Conservation (phyloP, 1,284 basidiomycete genomes). For the Dichomitus squalens region DNA sequence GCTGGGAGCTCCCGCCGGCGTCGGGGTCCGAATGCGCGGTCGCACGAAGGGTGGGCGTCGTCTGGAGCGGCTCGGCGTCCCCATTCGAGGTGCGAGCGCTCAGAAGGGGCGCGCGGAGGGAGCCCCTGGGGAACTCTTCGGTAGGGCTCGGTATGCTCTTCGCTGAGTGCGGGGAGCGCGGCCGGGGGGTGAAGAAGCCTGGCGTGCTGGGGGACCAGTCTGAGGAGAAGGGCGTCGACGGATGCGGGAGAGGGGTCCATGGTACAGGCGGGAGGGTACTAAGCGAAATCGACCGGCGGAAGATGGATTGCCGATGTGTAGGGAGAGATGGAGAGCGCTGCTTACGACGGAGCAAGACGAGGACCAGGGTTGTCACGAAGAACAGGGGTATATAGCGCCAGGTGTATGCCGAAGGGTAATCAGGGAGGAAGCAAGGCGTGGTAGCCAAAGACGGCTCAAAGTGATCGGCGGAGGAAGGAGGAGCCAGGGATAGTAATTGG, state of each 20-base stretch:
- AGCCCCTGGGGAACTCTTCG: slow-evolving; percentile 10
- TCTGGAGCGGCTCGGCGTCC: slow-evolving; percentile 1
- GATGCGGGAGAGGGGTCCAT: slow-evolving; percentile 29
- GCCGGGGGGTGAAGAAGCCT: slow-evolving; percentile 8
- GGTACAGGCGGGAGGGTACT: slow-evolving; percentile 58
- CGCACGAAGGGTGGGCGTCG: slow-evolving; percentile 21
- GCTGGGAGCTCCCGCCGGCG: neutral
- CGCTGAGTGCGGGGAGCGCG: slow-evolving; percentile 1
- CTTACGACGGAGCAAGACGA: slow-evolving; percentile 36
- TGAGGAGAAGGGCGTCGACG: slow-evolving; percentile 56
- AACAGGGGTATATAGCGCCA: slow-evolving; percentile 49
- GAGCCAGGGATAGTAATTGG: slow-evolving; percentile 77
- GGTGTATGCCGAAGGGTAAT: slow-evolving; percentile 52
- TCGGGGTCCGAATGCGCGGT: slow-evolving; percentile 11
- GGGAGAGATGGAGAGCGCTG: slow-evolving; percentile 57
- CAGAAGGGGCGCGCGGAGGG: slow-evolving; percentile 13
- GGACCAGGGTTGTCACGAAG: slow-evolving; percentile 36
- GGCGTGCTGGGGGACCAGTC: slow-evolving; percentile 21
- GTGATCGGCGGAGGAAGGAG: slow-evolving; percentile 37
- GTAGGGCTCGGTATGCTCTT: slow-evolving; percentile 11
- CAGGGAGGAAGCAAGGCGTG: slow-evolving; percentile 54
- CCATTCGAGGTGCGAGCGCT: neutral
- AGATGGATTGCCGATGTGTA: slow-evolving; percentile 5
- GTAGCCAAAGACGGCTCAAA: slow-evolving; percentile 35
- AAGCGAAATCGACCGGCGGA: slow-evolving; percentile 40